Conservation (phyloP, 176 grass and related monocot species). For the Tuctoria greenei region DNA sequence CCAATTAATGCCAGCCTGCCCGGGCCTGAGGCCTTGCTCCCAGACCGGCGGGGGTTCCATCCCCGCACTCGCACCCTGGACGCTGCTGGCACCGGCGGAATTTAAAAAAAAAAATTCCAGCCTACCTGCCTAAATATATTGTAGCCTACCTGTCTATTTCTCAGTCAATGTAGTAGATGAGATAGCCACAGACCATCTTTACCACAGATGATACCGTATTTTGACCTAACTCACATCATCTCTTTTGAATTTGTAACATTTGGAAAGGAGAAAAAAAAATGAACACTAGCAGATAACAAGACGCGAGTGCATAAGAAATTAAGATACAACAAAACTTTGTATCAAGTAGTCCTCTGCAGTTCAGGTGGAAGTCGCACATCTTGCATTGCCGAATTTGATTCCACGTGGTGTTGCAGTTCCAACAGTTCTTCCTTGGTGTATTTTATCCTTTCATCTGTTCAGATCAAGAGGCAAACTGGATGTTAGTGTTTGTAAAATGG, state of each 20-base stretch:
- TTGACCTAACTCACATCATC: constrained; percentile 10
- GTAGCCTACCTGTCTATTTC: background rate
- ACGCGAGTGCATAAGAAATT: constrained; percentile 16
- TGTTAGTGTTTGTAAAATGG: constrained; percentile 16
- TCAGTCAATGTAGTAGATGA: background rate
- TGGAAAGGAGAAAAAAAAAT: background rate
- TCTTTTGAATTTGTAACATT: background rate
- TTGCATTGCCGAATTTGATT: constrained; percentile 26
- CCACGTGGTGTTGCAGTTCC: constrained; percentile 43
- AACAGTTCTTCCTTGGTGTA: constrained; percentile 65
- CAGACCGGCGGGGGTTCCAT: no score
- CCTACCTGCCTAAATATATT: background rate
- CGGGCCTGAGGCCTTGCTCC: no score
- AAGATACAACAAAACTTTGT: constrained; percentile 1
- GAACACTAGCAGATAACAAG: background rate
- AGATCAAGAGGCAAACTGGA: constrained; percentile 20
- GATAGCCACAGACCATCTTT: background rate
- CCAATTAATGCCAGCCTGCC: background rate
- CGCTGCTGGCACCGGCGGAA: no score
- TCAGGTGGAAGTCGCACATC: constrained; percentile 43
- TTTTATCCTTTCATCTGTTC: constrained; percentile 80
- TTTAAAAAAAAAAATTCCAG: no score
- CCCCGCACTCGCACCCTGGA: no score
- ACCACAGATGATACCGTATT: background rate
- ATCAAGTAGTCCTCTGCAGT: constrained; percentile 36